Percentiles rank a stretch among this genome's conserved stretches.
Conservation (phyloP, 495 filamentous ascomycete genomes). For the Parathielavia hyrcaniae region DNA sequence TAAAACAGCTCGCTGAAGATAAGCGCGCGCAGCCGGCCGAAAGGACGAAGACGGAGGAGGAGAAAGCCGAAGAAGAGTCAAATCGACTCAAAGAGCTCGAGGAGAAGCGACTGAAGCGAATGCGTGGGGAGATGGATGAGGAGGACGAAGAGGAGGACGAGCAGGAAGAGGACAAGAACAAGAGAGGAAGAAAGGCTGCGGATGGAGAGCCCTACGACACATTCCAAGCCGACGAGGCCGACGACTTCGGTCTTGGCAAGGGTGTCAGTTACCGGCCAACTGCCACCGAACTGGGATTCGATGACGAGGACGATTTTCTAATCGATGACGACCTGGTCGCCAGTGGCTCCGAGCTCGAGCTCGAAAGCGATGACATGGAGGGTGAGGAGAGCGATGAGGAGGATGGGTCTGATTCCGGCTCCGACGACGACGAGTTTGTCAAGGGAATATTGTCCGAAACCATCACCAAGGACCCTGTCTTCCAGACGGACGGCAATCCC, state of each 20-base stretch:
- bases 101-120: constrained; percentile 63
- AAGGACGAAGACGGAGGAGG: constrained; percentile 85
- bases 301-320: constrained; percentile 88
- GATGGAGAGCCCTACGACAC: constrained; percentile 21
- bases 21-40: constrained; percentile 76
- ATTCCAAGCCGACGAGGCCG: constrained; percentile 42
- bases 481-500: constrained; percentile 30
- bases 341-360: constrained; percentile 57
- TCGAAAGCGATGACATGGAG: constrained; percentile 48
- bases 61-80: constrained; percentile 69
- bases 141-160: constrained; percentile 48
- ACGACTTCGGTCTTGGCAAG: constrained; percentile 50
- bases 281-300: constrained; percentile 52
- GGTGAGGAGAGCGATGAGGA: constrained; percentile 48
- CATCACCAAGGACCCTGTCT: constrained; percentile 43
- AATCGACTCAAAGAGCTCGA: constrained; percentile 71
- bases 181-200: constrained; percentile 37
- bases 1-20: constrained; percentile 76
- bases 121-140: constrained; percentile 57
- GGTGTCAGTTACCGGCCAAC: constrained; percentile 46
- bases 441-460: constrained; percentile 54
- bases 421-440: constrained; percentile 59
- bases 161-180: constrained; percentile 36
- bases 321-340: constrained; percentile 82
- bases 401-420: constrained; percentile 25